These are phyloP conservation scores for Delonix regia DNA, from an alignment of 306 rosid genomes.

Conservation along the genomic window DNA sequence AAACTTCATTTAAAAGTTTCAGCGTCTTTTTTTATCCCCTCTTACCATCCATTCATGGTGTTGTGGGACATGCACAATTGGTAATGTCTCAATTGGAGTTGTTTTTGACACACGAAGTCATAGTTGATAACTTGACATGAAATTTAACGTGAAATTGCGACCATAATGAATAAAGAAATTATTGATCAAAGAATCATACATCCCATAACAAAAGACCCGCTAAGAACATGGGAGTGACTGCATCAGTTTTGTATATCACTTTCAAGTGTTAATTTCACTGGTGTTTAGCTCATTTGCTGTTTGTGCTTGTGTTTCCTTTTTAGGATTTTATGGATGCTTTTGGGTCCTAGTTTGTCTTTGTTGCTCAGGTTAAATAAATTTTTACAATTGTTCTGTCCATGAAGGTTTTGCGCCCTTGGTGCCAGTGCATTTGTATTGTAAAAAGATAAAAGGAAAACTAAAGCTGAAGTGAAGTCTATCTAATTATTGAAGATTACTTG, in stretches of 20 bases:
- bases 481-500: constrained; percentile 15
- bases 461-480: not conserved
- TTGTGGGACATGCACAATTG: constrained; percentile 1
- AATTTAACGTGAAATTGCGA: constrained; percentile 18
- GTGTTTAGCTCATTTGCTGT: not conserved
- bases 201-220: not conserved
- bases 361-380: not conserved
- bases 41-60: constrained; percentile 16
- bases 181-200: constrained; percentile 20
- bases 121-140: not conserved
- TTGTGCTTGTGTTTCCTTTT: constrained; percentile 25
- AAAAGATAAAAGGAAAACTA: not conserved
- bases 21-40: not conserved
- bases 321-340: not conserved
- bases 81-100: constrained; percentile 25
- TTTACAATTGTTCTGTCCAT: constrained; percentile 2
- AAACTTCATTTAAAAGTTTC: constrained; percentile 4
- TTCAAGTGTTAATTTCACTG: constrained; percentile 24
- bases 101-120: constrained; percentile 22
- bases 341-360: constrained; percentile 18
- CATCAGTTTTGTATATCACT: constrained; percentile 8
- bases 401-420: not conserved
- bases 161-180: constrained; percentile 19
- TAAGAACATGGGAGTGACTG: constrained; percentile 18
- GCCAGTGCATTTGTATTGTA: constrained; percentile 13